phyloP scores from a whole-genome alignment of 78 protist species.

The Bodo saltans region DNA sequence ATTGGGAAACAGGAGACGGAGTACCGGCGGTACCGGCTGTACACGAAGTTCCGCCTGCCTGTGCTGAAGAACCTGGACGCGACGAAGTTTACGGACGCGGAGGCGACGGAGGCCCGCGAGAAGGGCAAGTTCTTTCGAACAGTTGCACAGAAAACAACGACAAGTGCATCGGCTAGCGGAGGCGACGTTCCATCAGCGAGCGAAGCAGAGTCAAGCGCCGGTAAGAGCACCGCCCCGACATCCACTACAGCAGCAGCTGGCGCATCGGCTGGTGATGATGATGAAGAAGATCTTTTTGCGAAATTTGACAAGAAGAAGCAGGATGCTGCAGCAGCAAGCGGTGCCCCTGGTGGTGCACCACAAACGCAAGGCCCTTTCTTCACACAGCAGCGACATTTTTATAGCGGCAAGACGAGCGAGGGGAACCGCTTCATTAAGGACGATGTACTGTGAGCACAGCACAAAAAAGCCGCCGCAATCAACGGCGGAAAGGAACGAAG shows the following conservation, averaged over 20 bases:
- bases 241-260: not conserved
- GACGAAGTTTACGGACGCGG: constrained; percentile 45
- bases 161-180: not conserved
- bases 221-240: not conserved
- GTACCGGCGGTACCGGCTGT: constrained; percentile 53
- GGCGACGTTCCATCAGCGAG: not conserved
- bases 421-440: constrained; percentile 68
- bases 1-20: constrained; percentile 41
- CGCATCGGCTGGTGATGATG: not conserved
- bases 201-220: not conserved
- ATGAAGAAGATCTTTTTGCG: not conserved
- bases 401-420: constrained; percentile 66
- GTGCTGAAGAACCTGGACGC: constrained; percentile 57
- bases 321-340: not conserved
- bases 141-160: constrained; percentile 21
- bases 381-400: constrained; percentile 34
- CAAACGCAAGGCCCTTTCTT: not conserved
- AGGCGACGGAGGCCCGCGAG: constrained; percentile 47
- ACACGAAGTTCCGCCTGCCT: constrained; percentile 37
- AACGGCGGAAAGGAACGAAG: too few relatives aligned
- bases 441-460: constrained; percentile 27
- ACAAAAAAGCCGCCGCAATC: not conserved
- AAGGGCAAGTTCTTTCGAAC: constrained; percentile 38
- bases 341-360: not conserved
- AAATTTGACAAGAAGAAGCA: too few relatives aligned